Base-by-base conservation (phyloP, 2,329 filamentous ascomycete genomes). In the Penicillium corylophilum region DNA sequence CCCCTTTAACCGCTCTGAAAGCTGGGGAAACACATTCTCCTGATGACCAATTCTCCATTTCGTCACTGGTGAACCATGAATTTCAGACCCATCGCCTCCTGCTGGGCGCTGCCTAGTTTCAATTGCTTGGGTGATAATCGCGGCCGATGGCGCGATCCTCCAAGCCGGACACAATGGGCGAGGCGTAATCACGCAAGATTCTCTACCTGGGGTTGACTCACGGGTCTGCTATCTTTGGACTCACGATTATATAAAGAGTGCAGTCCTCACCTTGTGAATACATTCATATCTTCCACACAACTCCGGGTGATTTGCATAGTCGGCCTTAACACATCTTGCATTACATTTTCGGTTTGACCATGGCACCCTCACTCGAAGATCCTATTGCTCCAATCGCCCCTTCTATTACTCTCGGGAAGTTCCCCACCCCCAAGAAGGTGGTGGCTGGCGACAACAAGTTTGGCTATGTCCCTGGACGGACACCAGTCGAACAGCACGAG, bases 391-490 rank as follows among this genome's bases (percentile, higher is more conserved):
- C 54, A 18, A 48, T 58, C 16, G 42, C 54, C 4, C 35, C 55
- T 22, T 48, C 59, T 16, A 22, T 58, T 16, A 22, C 49, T 7
- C 26, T 48, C 31, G 54, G 24, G 13, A 51, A 49, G 15, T 38
- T 64, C 15, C 48, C 58, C 13, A 40, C 65, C 23, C 48, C 54
- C 10, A 61, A 59, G 42, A 64, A 66, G 46, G 56, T 44, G 15
- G 28, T 53, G 18, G 39, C 48, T 9, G 39, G 46, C 2, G 56
- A 61, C 45, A 69, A 70, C 54, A 68, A 68, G 43, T 63, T 75
- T 46, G 66, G 66, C 31, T 80, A 80, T 55, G 65, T 74, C 8
- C 80, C 80, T 7, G 80, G 80, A 36, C 73, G 75, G 10, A 77
- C 76, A 9, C 47, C 57, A 22, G 67, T 79, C 28, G 65, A 79